phyloP scores from a whole-genome alignment of 768 basidiomycete species.

The Leccinum subgranulosum region DNA sequence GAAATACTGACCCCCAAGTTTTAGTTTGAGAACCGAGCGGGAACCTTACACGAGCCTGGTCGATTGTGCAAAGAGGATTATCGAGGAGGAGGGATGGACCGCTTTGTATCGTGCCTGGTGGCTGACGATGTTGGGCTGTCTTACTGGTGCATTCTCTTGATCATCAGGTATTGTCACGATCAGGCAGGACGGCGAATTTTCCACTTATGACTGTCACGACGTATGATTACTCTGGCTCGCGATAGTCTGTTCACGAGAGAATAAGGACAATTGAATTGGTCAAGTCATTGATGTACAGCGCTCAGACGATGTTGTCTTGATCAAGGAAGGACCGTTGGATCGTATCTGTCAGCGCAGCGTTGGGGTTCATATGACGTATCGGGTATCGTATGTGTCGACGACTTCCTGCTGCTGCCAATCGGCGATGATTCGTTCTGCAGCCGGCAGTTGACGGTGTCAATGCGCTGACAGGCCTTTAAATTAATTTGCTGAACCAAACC shows the following conservation, averaged over 20 bases:
- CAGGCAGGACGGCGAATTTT: background rate
- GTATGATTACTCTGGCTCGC: background rate
- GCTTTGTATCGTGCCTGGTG: conserved; percentile 85
- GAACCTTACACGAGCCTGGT: conserved; percentile 75
- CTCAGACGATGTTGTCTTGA: background rate
- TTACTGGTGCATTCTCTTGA: conserved; percentile 47
- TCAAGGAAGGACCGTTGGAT: background rate
- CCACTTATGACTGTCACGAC: background rate
- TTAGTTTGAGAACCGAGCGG: conserved; percentile 67
- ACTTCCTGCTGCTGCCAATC: background rate
- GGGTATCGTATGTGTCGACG: too few relatives aligned
- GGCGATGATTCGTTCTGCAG: background rate
- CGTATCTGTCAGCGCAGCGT: too few relatives aligned
- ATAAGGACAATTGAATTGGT: background rate
- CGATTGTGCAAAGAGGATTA: conserved; percentile 73
- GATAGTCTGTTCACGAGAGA: background rate
- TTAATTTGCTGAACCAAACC: too few relatives aligned
- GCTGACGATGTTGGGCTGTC: conserved; percentile 66
- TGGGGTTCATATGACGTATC: background rate
- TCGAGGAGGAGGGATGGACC: conserved; percentile 74
- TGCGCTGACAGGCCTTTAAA: background rate
- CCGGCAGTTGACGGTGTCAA: background rate
- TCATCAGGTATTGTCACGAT: background rate
- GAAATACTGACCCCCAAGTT: background rate
- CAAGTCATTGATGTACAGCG: background rate